phyloP scores from a whole-genome alignment of 768 basidiomycete species.

The Leucocoprinus leucothites region DNA sequence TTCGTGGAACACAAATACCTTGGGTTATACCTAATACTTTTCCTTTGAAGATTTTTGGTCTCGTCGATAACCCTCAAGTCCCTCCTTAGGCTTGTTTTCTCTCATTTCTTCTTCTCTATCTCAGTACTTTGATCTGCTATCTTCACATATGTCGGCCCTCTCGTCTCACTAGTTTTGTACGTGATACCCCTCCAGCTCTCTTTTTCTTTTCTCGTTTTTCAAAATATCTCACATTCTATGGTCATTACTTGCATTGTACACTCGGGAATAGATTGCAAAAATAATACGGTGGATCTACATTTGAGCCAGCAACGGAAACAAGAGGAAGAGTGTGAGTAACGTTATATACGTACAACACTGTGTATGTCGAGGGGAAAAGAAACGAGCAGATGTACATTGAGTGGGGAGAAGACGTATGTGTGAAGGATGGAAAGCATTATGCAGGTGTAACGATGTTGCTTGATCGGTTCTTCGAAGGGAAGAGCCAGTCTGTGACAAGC shows the following conservation, averaged over 20 bases:
- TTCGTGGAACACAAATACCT: slow-evolving; percentile 16
- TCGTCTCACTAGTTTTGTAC: slow-evolving; percentile 15
- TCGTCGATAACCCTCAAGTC: no score
- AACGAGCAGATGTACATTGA: neutral
- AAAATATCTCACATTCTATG: slow-evolving; percentile 11
- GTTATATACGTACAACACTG: neutral
- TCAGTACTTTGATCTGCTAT: neutral
- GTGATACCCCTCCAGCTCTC: slow-evolving; percentile 18
- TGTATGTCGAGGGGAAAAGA: slow-evolving; percentile 3
- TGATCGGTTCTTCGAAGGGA: slow-evolving; percentile 27
- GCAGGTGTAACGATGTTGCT: neutral
- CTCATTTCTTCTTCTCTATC: neutral
- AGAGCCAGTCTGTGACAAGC: slow-evolving; percentile 82
- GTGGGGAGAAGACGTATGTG: neutral
- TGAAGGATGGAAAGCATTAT: neutral
- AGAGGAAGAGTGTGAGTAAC: slow-evolving; percentile 15
- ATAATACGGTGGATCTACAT: slow-evolving; percentile 26
- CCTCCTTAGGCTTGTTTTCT: neutral
- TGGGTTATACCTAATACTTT: slow-evolving; percentile 8
- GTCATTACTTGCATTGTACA: slow-evolving; percentile 24
- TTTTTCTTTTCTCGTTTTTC: no score
- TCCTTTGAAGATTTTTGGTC: no score
- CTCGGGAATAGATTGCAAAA: slow-evolving; percentile 27
- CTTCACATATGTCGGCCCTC: no score
- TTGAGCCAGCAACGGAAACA: slow-evolving; percentile 11